Percentiles rank a stretch among this genome's conserved stretches.
Conservation (phyloP, 2,329 filamentous ascomycete genomes). For the Diplodia intermedia region DNA sequence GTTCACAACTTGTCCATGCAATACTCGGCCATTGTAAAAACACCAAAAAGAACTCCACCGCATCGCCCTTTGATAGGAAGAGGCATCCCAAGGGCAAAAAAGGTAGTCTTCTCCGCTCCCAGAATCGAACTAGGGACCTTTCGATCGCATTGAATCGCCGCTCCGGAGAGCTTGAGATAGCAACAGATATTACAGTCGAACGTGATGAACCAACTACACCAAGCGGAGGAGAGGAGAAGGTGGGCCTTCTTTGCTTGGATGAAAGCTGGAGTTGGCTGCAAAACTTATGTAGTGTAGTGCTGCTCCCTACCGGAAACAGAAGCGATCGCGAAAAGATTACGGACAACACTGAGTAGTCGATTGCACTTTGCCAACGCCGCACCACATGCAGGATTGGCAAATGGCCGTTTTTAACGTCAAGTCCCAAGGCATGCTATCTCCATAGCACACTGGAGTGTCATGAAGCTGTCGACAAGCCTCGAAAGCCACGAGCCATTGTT, state of each 20-base stretch:
- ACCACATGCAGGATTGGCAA: not conserved
- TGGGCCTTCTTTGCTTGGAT: conserved; percentile 9
- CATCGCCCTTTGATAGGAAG: not conserved
- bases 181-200: conserved; percentile 21
- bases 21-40: not conserved
- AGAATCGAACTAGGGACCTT: conserved; percentile 28
- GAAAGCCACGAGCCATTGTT: not conserved
- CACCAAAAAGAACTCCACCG: not conserved
- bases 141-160: not conserved
- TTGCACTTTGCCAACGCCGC: not conserved
- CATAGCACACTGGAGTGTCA: too few species aligned
- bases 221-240: conserved; percentile 7
- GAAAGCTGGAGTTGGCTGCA: accelerated
- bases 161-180: not conserved
- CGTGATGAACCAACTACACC: conserved; percentile 29
- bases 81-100: not conserved
- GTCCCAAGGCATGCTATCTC: not conserved
- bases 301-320: not conserved
- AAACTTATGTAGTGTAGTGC: not conserved
- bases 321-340: not conserved
- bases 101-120: conserved; percentile 1
- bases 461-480: not conserved
- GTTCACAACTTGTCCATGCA: too few species aligned
- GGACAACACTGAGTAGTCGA: not conserved
- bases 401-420: not conserved